Evolutionary conservation across 1,284 basidiomycete genomes (phyloP), one percentile per base, ranked within the genome.

Genomic region (Heterobasidion irregulare): DNA sequence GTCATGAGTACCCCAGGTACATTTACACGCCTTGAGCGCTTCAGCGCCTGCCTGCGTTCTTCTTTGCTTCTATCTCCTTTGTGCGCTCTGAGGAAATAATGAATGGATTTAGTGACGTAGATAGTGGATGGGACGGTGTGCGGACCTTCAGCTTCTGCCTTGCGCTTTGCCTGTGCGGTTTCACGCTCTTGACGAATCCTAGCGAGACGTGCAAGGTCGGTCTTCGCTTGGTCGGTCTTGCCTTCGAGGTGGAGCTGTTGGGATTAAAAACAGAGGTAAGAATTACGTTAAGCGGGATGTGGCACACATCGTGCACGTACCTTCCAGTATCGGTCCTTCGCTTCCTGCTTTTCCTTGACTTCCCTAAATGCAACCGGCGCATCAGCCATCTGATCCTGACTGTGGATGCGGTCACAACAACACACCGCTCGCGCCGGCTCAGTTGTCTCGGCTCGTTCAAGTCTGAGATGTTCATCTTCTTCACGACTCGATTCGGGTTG

Each of bases 211-310:
- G 87, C 83, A 47, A 97, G 82, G 70, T 97, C 94, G 5, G 82
- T 68, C 72, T 93, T 90, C 38, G 94, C 93, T 69, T 96, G 78
- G 33, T 88, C 83, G 0, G 94, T 96, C 83, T 96, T 89, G 58
- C 93, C 92, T 69, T 79, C 73, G 18, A 73, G 57, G 63, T 90
- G 88, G 26, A 88, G 75, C 86, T 89, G 58, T 6, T 56, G 41
- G 36, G 6, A 52, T 35, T 9, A 58, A 15, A 50, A 41, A 49
- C 50, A 50, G 50, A 33, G 44, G 26, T 15, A 51, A 50, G 26
- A 16, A 9, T 36, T 43, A 58, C 54, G 62, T 56, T 60, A 47
- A 46, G 16, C 53, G 13, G 50, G 13, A 47, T 43, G 52, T 41
- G n/a, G 38, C 26, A 34, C 34, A n/a, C 45, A 48, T 41, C 38